Evolutionary conservation across 139 green algal genomes (phyloP).

Genomic region (Microglena sp.): DNA sequence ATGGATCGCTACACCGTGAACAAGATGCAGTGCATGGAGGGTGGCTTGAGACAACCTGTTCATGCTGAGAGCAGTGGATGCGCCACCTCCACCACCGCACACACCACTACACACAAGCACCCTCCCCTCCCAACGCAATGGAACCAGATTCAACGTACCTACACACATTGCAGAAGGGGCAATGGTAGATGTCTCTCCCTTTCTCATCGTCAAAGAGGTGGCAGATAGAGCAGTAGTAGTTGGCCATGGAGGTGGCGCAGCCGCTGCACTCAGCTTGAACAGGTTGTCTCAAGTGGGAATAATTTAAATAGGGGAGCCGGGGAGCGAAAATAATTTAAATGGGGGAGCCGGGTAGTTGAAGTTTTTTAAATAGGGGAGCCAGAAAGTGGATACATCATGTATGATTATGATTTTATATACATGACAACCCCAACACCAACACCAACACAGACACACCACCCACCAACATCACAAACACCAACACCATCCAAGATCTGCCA

Average conservation of each 20-base stretch:
- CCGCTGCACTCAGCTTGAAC: slow-evolving; percentile 41
- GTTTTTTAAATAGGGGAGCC: too few relatives aligned
- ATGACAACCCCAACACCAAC: not conserved
- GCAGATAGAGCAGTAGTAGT: slow-evolving; percentile 97
- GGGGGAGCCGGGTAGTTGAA: slow-evolving; percentile 57
- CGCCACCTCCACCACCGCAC: too few relatives aligned
- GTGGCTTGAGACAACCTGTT: slow-evolving; percentile 64
- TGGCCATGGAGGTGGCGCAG: slow-evolving; percentile 55
- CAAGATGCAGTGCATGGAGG: slow-evolving; percentile 87
- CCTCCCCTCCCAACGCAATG: too few relatives aligned
- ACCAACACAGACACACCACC: not conserved
- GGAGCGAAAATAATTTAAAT: slow-evolving; percentile 37
- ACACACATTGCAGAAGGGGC: slow-evolving; percentile 95
- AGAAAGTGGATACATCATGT: too few relatives aligned
- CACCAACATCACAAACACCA: not conserved
- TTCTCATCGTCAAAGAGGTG: slow-evolving; percentile 88
- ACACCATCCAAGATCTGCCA: slow-evolving; percentile 45
- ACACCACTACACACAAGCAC: too few relatives aligned
- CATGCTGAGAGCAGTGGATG: too few relatives aligned
- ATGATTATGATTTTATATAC: not conserved
- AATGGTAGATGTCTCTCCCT: slow-evolving; percentile 90
- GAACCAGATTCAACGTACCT: too few relatives aligned
- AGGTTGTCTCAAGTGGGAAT: slow-evolving; percentile 61
- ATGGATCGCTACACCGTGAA: slow-evolving; percentile 67
- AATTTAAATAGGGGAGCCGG: slow-evolving; percentile 52